Evolutionary conservation across 139 green algal genomes (phyloP), one percentile per base, ranked within the genome.

Genomic region (Pseudopediastrum boryanum): DNA sequence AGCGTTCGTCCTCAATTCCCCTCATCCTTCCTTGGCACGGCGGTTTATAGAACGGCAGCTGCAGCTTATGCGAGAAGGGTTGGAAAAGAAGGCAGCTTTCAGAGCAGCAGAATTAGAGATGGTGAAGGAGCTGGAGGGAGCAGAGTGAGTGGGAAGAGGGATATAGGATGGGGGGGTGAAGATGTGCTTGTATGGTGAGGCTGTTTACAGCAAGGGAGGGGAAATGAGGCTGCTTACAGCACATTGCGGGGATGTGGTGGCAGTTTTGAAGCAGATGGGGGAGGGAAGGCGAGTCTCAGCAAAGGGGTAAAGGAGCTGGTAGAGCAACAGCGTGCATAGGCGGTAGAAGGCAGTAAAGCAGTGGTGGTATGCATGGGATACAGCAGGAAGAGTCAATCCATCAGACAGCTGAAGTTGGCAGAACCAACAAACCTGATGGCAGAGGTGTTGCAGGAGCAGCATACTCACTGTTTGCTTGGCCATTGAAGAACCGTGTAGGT

Each of bases 11-110:
- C 36, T 81, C 62, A 74, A 81, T 39, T 48, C 48, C 4, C 25
- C 6, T 13, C 74, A 81, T 43, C 74, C 74, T 19, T 81, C 74
- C n/a, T 29, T 81, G 19, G 51, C 76, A 3, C 63, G 42, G 31
- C 50, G 31, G 16, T 76, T 82, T 64, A 65, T 82, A 25, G 50
- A 59, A 2, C 38, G 52, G 64, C 76, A 82, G 35, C 7, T 51
- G 50, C 8, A 52, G 43, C 8, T 50, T 13, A 59, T 82, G 46
- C 48, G 52, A 16, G 41, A 71, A 42, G n/a, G n/a, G n/a, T n/a
- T n/a, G n/a, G n/a, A n/a, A n/a, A n/a, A n/a, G n/a, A n/a, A 33
- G 16, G 64, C 64, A 9, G 73, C 73, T 25, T 80, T 80, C 33
- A 23, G 10, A 12, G n/a, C 58, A 13, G 39, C 51, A 35, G 41